Evolutionary conservation across 768 basidiomycete species (phyloP), one percentile per base, ranked within the genome.

Genomic region (Pholiota microspora): DNA sequence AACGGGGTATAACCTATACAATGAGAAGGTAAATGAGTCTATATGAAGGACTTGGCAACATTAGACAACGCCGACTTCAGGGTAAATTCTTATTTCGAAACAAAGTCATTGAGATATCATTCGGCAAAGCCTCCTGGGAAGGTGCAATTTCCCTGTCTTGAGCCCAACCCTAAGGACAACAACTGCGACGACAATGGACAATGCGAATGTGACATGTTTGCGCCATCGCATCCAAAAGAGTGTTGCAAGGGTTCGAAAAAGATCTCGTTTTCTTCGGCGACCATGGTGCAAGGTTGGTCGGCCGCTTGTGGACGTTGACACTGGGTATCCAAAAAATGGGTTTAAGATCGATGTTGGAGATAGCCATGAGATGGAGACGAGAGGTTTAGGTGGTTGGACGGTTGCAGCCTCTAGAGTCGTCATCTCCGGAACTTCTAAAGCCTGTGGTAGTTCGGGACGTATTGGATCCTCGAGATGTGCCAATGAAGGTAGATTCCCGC

Each of bases 291-390:
- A 73, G 13, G 72, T 68, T 47, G 77, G 70, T n/a, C 68, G 71
- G 28, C 65, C 71, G 48, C 52, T 58, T 50, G 64, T 59, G 9
- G 64, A 66, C 53, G 62, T 67, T 54, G 60, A 73, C 36, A 76
- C 74, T 5, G 88, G 86, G 63, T 91, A 90, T 3, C 89, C 89
- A 58, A 81, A 92, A 69, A 85, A 90, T 1, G 89, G 89, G 58
- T 89, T 91, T 35, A 81, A 69, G 32, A 72, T 64, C 24, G 88
- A 89, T 27, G 79, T 82, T 16, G 85, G 76, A 7, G 84, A 75
- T 36, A 83, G 66, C 66, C 69, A 67, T 21, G 55, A 53, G 16
- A 56, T 50, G 42, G 59, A 50, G 48, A 46, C 53, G 28, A 42
- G 42, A 45, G 58, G 27, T 18, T 50, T 44, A 24, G 59, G 44